Conservation (phyloP, 768 basidiomycete genomes). For the Pisolithus microcarpus region DNA sequence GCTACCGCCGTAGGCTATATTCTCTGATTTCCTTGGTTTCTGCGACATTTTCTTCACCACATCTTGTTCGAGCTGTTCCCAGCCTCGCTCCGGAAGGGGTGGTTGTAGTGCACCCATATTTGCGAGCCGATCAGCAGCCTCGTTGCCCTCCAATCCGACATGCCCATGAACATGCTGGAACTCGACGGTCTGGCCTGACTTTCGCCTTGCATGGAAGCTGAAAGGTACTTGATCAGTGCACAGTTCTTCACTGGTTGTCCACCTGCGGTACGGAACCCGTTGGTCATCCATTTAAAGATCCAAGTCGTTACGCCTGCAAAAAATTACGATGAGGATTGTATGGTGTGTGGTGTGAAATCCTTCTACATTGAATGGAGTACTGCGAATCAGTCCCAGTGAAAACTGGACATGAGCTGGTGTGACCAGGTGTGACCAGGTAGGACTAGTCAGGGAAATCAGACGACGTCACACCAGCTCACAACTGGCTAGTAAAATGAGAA, state of each 20-base stretch:
- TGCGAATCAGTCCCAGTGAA: too few species aligned
- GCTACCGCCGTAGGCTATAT: conserved; percentile 4
- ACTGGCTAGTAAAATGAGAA: too few species aligned
- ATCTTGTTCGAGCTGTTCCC: conserved; percentile 32
- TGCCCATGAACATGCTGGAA: conserved; percentile 79
- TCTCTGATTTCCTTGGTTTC: neutral
- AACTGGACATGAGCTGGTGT: too few species aligned
- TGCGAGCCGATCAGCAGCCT: conserved; percentile 75
- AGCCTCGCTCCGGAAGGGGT: conserved; percentile 46
- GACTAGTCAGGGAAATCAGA: too few species aligned
- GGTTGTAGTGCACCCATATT: conserved; percentile 45
- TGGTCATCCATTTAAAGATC: conserved; percentile 60
- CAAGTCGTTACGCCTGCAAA: conserved; percentile 57
- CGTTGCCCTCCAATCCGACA: conserved; percentile 72
- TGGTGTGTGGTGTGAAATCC: neutral
- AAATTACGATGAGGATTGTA: conserved; percentile 2
- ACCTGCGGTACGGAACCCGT: conserved; percentile 39
- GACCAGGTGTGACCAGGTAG: too few species aligned
- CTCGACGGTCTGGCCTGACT: conserved; percentile 45
- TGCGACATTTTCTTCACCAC: neutral
- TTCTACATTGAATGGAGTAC: conserved; percentile 72
- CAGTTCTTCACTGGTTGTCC: conserved; percentile 67
- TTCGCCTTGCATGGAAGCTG: conserved; percentile 46
- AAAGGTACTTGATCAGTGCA: conserved; percentile 62
- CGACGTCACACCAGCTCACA: too few species aligned